Base-by-base conservation (phyloP, 495 filamentous ascomycete species). In the Xylaria grammica region DNA sequence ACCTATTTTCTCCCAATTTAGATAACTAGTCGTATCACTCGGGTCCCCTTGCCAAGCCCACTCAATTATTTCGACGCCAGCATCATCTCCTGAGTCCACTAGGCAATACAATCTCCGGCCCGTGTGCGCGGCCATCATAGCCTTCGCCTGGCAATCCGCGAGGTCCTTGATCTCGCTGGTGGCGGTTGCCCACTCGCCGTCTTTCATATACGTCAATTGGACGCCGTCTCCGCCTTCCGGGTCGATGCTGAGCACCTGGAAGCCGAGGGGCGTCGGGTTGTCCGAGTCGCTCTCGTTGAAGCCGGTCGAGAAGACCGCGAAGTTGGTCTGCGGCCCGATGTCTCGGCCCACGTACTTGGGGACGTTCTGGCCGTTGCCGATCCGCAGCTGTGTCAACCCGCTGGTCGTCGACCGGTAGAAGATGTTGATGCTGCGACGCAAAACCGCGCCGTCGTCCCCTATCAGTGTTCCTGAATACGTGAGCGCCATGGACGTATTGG, bases 291-390 rank as follows among this genome's bases (percentile, higher is more conserved):
- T 68, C 65, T 74, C 72, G 52, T 74, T 74, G 51, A 60, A 72
- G 3, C 69, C 72, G 0, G 69, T 72, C 42, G 72, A 70, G 63
- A 74, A 74, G 38, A 67, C 72, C n/a, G 69, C 67, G 15, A 74
- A 68, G 1, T 61, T 53, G 32, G 72, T 68, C 6, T 15, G 32
- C 1, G 69, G 63, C 0, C 72, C 72, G n/a, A 74, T 62, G 19
- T 65, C 55, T 1, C 69, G 65, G 0, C 72, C 72, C 0, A 72
- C 29, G 24, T 62, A 55, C n/a, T 56, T 51, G 1, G 69, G 62
- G 0, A 65, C 32, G 40, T 67, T 65, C 1, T 50, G 49, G 22
- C 67, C 63, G 40, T 74, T 70, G 46, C 72, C 67, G 55, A 72
- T 68, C 0, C 69, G 46, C 58, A 72, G 65, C 58, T 72, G 72